Evolutionary conservation across 2,329 filamentous ascomycete genomes (phyloP).

Genomic region (Fusarium sp.): DNA sequence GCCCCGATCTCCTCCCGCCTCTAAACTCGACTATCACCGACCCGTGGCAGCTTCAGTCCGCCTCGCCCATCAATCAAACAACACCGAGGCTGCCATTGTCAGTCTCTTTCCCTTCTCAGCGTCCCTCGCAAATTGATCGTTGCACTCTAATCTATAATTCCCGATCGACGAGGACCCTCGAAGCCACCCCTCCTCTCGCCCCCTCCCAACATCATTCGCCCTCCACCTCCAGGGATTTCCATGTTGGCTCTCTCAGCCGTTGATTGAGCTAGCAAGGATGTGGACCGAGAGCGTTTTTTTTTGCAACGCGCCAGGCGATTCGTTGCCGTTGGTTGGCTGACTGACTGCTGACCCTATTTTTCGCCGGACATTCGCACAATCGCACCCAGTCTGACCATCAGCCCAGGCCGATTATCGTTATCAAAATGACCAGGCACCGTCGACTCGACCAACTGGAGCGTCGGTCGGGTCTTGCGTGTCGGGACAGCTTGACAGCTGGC

Average conservation of each 20-base stretch:
- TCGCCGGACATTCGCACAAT: slow-evolving; percentile 28
- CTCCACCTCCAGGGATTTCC: slow-evolving; percentile 21
- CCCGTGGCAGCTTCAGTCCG: slow-evolving; percentile 14
- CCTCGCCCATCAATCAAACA: slow-evolving; percentile 24
- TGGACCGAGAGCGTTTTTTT: slow-evolving; percentile 34
- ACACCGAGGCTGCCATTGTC: slow-evolving; percentile 5
- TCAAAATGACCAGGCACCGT: slow-evolving; percentile 36
- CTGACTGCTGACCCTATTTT: slow-evolving; percentile 18
- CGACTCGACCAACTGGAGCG: slow-evolving; percentile 35
- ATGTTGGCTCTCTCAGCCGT: slow-evolving; percentile 31
- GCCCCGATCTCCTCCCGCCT: slow-evolving; percentile 43
- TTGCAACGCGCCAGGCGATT: slow-evolving; percentile 33
- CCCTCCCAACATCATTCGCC: background rate
- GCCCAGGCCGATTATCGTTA: slow-evolving; percentile 31
- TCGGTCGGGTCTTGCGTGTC: slow-evolving; percentile 39
- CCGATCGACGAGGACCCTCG: slow-evolving; percentile 19
- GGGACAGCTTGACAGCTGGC: slow-evolving; percentile 52
- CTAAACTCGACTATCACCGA: slow-evolving; percentile 33
- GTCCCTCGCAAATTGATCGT: slow-evolving; percentile 2
- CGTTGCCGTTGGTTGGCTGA: slow-evolving; percentile 24
- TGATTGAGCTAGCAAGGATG: slow-evolving; percentile 43
- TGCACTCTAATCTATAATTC: slow-evolving; percentile 3
- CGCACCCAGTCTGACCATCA: slow-evolving; percentile 39
- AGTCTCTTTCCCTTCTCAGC: slow-evolving; percentile 12
- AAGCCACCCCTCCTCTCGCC: slow-evolving; percentile 3